Base-by-base conservation (phyloP, 257 asterid genomes). In the Leptodermis oblonga region DNA sequence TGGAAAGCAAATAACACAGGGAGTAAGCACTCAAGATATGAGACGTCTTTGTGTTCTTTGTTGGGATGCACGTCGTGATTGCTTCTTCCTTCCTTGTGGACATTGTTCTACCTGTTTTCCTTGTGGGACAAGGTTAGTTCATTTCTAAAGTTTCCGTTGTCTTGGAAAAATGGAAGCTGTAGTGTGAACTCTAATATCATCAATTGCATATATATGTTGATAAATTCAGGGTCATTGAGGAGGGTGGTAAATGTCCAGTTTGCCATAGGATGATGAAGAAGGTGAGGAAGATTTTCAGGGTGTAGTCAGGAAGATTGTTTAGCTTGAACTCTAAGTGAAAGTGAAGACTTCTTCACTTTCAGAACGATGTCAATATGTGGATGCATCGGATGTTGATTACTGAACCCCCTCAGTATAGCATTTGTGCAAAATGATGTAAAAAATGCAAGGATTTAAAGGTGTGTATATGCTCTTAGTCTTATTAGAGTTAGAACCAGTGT, bases 41-140 rank as follows among this genome's bases (percentile, higher is more conserved):
- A 63, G 18, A 1, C 41, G 59, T 13, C 25, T 39, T 68, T 74
- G 78, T 52, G 20, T 67, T 39, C 62, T 68, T 36, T 74, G 78
- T 67, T 20, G 31, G 51, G 78, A 74, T 68, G 70, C 39, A 58
- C 31, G 60, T 36, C 78, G 78, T 4, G 73, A 74, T 65, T 68
- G 65, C 60, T 74, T 74, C 69, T 74, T 74, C 22, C 78, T 74
- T 61, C 78, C 78, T 37, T 74, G 78, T 51, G 78, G 78, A 28
- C 78, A 74, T 54, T 67, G 73, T 23, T 70, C 73, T 46, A 39
- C 78, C 49, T 74, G 78, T 34, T 74, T 74, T 49, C 53, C 78
- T 53, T 68, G 78, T 48, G 78, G 73, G 34, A 68, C 58, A 49
- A 68, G 78, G 78, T 74, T 37, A 5, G 70, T 51, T 58, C 65